phyloP scores from a whole-genome alignment of 1,284 basidiomycete genomes.

The Trichosporon asahii region DNA sequence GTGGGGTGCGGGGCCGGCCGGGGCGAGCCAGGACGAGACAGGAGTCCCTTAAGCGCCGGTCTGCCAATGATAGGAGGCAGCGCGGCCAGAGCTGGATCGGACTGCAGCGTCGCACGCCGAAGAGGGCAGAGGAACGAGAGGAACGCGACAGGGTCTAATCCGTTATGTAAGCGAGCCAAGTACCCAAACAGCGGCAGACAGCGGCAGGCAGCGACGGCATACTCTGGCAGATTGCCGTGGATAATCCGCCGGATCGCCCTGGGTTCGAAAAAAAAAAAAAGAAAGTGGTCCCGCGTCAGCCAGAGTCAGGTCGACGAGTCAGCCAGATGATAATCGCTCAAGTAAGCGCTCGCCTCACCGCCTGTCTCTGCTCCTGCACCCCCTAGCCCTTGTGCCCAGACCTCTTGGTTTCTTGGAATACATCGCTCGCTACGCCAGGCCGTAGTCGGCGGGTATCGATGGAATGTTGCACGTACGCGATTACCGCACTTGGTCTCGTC shows the following conservation, averaged over 20 bases:
- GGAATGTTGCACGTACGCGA: background rate
- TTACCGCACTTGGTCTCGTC: background rate
- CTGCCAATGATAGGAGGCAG: background rate
- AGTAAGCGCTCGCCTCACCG: background rate
- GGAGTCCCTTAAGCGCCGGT: background rate
- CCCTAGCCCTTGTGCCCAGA: background rate
- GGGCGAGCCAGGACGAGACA: background rate
- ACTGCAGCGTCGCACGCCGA: background rate
- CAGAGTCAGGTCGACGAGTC: too few relatives aligned
- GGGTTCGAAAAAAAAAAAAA: background rate
- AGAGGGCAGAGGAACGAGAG: too few relatives aligned
- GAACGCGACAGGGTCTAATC: background rate
- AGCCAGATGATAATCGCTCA: background rate
- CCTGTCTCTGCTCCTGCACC: background rate
- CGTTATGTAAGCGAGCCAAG: background rate
- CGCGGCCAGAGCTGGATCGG: background rate
- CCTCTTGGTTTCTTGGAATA: background rate
- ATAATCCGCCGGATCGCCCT: background rate
- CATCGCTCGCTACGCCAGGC: background rate
- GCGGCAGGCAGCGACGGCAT: background rate
- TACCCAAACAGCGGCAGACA: background rate
- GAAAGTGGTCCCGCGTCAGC: background rate
- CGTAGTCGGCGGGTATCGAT: background rate
- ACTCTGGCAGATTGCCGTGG: background rate
- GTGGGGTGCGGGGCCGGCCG: slow-evolving; percentile 1